phyloP scores from a whole-genome alignment of 768 basidiomycete genomes.

The Pleurotus djamor region DNA sequence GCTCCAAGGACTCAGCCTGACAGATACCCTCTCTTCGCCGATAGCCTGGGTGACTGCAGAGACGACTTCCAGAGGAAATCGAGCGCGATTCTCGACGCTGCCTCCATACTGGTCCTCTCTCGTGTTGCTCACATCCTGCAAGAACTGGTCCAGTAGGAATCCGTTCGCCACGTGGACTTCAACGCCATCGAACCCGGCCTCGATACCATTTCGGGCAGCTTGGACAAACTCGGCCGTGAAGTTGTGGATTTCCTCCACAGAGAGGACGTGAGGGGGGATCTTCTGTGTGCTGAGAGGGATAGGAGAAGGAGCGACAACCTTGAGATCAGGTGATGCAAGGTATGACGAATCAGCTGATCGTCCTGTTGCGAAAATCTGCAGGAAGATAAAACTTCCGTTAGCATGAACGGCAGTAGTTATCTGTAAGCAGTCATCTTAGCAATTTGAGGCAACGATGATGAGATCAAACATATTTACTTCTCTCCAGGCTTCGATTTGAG shows the following conservation, averaged over 20 bases:
- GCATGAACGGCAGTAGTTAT: conserved; percentile 2
- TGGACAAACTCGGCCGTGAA: conserved; percentile 46
- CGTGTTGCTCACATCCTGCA: conserved; percentile 52
- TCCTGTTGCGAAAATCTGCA: conserved; percentile 45
- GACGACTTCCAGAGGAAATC: conserved; percentile 55
- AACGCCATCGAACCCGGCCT: conserved; percentile 68
- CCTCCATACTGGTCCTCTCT: conserved; percentile 71
- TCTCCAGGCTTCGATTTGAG: conserved; percentile 43
- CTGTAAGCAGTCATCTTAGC: neutral
- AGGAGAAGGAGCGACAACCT: conserved; percentile 23
- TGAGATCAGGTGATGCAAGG: conserved; percentile 19
- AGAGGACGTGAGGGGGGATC: conserved; percentile 36
- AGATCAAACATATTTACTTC: conserved; percentile 13
- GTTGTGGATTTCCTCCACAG: conserved; percentile 44
- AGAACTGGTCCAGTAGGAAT: conserved; percentile 61
- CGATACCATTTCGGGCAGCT: conserved; percentile 54
- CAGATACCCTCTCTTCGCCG: conserved; percentile 47
- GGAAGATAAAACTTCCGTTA: conserved; percentile 41
- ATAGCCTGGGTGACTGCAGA: conserved; percentile 48
- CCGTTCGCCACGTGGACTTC: conserved; percentile 46
- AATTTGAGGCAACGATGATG: neutral
- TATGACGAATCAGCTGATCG: conserved; percentile 17
- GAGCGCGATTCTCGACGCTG: conserved; percentile 53
- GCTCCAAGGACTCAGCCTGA: conserved; percentile 61
- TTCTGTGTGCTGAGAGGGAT: conserved; percentile 14